phyloP scores from a whole-genome alignment of 257 asterid species.

The Solanum lycopersicoides region DNA sequence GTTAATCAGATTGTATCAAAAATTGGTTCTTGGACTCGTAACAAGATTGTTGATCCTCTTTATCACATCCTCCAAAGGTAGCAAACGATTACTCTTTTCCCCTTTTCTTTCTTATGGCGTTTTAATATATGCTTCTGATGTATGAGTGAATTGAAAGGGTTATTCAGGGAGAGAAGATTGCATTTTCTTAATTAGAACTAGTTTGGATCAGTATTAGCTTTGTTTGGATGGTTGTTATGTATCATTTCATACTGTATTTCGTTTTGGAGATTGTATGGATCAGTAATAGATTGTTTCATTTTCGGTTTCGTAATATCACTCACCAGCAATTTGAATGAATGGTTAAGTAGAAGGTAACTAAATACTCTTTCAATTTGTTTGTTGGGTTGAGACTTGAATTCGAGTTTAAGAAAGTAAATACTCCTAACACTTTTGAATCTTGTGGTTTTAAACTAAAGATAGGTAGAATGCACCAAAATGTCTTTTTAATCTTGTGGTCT shows the following conservation, averaged over 20 bases:
- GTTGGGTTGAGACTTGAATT: background rate
- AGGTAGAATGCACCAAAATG: background rate
- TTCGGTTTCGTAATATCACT: background rate
- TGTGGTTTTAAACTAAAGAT: background rate
- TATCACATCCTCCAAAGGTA: conserved; percentile 71
- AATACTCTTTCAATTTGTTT: background rate
- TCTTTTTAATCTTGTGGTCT: background rate
- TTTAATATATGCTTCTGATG: background rate
- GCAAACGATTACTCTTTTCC: background rate
- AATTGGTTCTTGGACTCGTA: conserved; percentile 47
- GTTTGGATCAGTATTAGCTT: background rate
- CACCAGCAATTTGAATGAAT: background rate
- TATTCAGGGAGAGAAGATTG: background rate
- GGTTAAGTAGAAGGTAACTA: background rate
- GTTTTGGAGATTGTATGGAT: background rate
- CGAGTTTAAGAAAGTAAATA: background rate
- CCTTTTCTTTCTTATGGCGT: background rate
- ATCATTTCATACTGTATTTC: background rate
- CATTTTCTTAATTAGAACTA: background rate
- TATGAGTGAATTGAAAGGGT: background rate
- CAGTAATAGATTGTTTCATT: background rate
- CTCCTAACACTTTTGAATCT: background rate
- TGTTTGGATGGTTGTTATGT: background rate
- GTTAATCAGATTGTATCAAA: conserved; percentile 29
- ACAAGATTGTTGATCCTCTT: conserved; percentile 67